phyloP scores from a whole-genome alignment of 345 rosid species.

The Tarenaya hassleriana region DNA sequence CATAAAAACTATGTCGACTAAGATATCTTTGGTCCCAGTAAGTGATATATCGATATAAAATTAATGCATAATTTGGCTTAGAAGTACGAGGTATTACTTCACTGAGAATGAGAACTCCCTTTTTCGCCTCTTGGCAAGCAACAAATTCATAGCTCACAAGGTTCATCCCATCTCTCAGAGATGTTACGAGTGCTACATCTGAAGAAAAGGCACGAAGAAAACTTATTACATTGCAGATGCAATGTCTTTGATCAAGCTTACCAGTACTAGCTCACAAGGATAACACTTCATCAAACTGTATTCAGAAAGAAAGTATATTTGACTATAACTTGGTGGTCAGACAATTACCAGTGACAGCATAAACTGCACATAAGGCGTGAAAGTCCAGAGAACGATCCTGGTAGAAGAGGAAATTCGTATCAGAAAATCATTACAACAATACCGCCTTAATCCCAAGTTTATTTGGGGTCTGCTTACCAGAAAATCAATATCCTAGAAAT shows the following conservation, averaged over 20 bases:
- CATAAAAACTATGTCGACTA: no score
- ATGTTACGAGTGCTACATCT: constrained; percentile 97
- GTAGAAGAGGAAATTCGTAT: constrained; percentile 17
- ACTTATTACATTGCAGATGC: constrained; percentile 11
- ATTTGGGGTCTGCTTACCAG: no score
- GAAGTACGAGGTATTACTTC: constrained; percentile 52
- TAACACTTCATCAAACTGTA: constrained; percentile 16
- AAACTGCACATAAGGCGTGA: constrained; percentile 69
- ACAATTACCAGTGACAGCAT: constrained; percentile 89
- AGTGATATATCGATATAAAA: neutral
- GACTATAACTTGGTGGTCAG: constrained; percentile 3
- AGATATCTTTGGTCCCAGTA: no score
- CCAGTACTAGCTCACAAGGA: constrained; percentile 3
- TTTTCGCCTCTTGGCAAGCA: constrained; percentile 95
- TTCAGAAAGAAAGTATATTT: neutral
- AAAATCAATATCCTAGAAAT: constrained; percentile 1
- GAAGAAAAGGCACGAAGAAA: constrained; percentile 23
- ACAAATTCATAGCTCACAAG: constrained; percentile 99
- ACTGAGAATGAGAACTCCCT: constrained; percentile 98
- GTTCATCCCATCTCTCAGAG: constrained; percentile 99
- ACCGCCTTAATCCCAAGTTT: no score
- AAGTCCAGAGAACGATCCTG: constrained; percentile 99
- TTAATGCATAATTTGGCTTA: neutral
- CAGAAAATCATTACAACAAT: constrained; percentile 21
- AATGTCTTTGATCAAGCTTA: neutral